Percentiles rank a stretch among this genome's conserved stretches.
phyloP scores from a whole-genome alignment of 2,329 filamentous ascomycete genomes.

The Juglanconis juglandina region DNA sequence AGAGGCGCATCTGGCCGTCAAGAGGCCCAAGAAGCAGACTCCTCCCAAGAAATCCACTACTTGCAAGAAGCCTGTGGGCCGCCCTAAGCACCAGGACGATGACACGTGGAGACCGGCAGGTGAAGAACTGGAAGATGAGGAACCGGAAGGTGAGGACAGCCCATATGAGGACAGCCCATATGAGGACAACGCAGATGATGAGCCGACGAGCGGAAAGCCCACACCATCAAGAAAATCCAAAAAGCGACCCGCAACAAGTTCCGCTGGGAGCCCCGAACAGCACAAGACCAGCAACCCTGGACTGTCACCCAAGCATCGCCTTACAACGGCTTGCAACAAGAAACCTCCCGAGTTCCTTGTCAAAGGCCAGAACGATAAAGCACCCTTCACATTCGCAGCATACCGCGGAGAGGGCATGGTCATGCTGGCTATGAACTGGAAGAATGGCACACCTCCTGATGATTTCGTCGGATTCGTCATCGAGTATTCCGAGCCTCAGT shows the following conservation, averaged over 20 bases:
- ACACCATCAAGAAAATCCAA: conserved; percentile 6
- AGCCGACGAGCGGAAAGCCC: background rate
- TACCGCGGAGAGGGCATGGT: conserved; percentile 22
- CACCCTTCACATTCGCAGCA: conserved; percentile 19
- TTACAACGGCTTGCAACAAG: conserved; percentile 18
- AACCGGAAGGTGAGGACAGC: conserved; percentile 3
- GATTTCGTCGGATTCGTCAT: conserved; percentile 23
- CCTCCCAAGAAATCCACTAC: background rate
- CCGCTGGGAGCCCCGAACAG: conserved; percentile 11
- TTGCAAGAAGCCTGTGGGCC: background rate
- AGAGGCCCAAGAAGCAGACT: background rate
- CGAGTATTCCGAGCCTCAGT: conserved; percentile 19
- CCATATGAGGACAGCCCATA: background rate
- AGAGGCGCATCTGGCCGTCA: background rate
- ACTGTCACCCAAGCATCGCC: conserved; percentile 7
- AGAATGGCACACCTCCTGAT: conserved; percentile 18
- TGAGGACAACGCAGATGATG: background rate
- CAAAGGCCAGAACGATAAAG: conserved; percentile 17
- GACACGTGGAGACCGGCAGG: conserved; percentile 7
- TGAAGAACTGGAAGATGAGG: conserved; percentile 2
- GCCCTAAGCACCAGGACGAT: conserved; percentile 2
- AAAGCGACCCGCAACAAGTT: conserved; percentile 12
- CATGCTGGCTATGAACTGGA: conserved; percentile 23
- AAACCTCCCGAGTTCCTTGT: conserved; percentile 20
- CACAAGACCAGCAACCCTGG: conserved; percentile 4